Evolutionary conservation across 768 basidiomycete species (phyloP).

Genomic region (Auriculariales sp.): DNA sequence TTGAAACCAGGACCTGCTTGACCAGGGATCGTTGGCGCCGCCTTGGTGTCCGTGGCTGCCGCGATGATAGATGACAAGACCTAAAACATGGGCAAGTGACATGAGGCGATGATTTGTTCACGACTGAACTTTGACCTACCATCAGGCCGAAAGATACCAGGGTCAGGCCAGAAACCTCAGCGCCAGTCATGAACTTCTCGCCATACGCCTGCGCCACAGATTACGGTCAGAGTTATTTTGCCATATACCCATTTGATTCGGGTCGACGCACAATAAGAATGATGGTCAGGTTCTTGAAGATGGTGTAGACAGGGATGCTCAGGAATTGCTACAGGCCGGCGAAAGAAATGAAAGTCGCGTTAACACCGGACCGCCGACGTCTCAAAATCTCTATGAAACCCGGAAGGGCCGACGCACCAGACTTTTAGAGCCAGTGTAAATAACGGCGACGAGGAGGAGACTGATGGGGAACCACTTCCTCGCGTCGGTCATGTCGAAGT

Average conservation of each 20-base stretch:
- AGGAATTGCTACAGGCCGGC: slow-evolving; percentile 65
- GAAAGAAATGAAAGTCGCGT: background rate
- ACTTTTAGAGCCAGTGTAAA: slow-evolving; percentile 96
- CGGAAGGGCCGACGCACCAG: slow-evolving; percentile 42
- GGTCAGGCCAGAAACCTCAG: slow-evolving; percentile 73
- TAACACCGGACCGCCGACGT: too few relatives aligned
- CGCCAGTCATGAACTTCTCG: slow-evolving; percentile 94
- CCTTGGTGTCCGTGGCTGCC: slow-evolving; percentile 77
- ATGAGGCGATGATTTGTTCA: background rate
- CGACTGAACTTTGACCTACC: slow-evolving; percentile 29
- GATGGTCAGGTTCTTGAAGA: slow-evolving; percentile 99
- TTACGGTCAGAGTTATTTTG: background rate
- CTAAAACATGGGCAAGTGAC: slow-evolving; percentile 22
- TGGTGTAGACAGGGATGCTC: slow-evolving; percentile 94
- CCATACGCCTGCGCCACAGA: slow-evolving; percentile 98
- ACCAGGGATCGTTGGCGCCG: slow-evolving; percentile 17
- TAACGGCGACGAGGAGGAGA: slow-evolving; percentile 79
- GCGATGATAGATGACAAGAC: slow-evolving; percentile 88
- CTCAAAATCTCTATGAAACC: background rate
- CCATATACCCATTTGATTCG: slow-evolving; percentile 1
- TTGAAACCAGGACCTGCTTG: slow-evolving; percentile 41
- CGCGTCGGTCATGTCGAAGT: slow-evolving; percentile 71
- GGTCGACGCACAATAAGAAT: slow-evolving; percentile 69
- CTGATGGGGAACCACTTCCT: slow-evolving; percentile 93
- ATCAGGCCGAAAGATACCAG: slow-evolving; percentile 85